Percentiles rank a stretch among this genome's conserved stretches.
These are phyloP conservation scores for Luvunga scandens DNA, from an alignment of 345 rosid species.

Conservation along the genomic window DNA sequence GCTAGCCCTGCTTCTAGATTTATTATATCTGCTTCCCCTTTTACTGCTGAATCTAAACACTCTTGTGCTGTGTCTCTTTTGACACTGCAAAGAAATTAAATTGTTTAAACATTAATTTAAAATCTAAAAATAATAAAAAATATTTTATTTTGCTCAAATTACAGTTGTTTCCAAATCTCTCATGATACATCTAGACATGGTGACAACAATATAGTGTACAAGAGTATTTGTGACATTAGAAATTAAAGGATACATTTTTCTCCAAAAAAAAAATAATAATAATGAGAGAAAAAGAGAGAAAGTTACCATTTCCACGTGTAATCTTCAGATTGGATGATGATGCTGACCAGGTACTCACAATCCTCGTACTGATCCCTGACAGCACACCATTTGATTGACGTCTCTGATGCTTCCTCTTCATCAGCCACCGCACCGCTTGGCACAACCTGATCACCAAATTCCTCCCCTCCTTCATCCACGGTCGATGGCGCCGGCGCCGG, in stretches of 20 bases:
- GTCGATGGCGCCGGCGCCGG: neutral
- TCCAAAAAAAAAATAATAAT: neutral
- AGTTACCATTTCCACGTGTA: slow-evolving; percentile 42
- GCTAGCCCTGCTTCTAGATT: slow-evolving; percentile 39
- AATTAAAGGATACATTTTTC: neutral
- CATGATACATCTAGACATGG: too few species aligned
- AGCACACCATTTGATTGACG: slow-evolving; percentile 27
- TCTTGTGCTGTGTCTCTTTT: slow-evolving; percentile 24
- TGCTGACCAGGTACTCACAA: slow-evolving; percentile 20
- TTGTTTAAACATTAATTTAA: too few species aligned
- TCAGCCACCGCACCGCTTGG: slow-evolving; percentile 11
- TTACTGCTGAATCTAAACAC: slow-evolving; percentile 28
- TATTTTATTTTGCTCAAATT: too few species aligned
- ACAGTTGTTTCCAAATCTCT: too few species aligned
- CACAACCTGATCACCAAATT: neutral
- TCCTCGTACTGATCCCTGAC: slow-evolving; percentile 27
- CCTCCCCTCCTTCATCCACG: neutral
- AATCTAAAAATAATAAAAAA: too few species aligned
- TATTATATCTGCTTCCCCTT: slow-evolving; percentile 34
- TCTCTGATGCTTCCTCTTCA: slow-evolving; percentile 1
- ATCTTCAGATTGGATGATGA: slow-evolving; percentile 17
- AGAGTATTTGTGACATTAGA: neutral
- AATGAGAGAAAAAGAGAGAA: neutral
- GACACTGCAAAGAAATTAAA: slow-evolving; percentile 21
- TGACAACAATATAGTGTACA: too few species aligned